phyloP scores from a whole-genome alignment of 2,329 filamentous ascomycete species.

The Fulvia fulva region DNA sequence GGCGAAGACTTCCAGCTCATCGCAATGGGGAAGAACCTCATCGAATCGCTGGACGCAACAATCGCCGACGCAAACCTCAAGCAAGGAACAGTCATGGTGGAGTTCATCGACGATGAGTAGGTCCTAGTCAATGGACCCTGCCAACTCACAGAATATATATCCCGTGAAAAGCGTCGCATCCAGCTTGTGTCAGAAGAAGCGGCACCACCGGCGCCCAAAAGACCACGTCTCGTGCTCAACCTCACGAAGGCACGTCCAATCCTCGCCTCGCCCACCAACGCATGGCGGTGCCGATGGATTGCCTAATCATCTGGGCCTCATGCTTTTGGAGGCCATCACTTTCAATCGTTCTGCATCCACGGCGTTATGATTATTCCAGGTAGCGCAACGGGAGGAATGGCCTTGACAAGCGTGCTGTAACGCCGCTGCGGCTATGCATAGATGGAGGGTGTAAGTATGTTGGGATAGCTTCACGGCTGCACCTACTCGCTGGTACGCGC shows the following conservation, averaged over 20 bases:
- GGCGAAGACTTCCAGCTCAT: constrained; percentile 83
- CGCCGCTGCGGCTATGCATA: background rate
- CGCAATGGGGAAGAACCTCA: constrained; percentile 79
- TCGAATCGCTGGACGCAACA: constrained; percentile 65
- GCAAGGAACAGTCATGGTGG: constrained; percentile 93
- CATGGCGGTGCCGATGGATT: no score
- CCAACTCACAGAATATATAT: background rate
- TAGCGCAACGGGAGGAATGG: background rate
- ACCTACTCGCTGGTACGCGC: background rate
- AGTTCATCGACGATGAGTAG: constrained; percentile 53
- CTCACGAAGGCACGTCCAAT: no score
- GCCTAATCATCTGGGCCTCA: no score
- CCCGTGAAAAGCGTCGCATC: no score
- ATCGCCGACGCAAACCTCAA: constrained; percentile 81
- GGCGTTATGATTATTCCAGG: background rate
- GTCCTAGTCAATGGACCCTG: background rate
- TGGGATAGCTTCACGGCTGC: background rate
- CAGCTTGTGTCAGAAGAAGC: no score
- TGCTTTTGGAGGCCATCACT: background rate
- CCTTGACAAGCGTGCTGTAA: background rate
- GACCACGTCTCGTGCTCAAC: no score
- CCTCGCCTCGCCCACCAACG: no score
- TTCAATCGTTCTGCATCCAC: background rate
- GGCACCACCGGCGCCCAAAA: no score
- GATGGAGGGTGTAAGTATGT: background rate